Base-by-base conservation (phyloP, 1,284 basidiomycete species). In the Athelia psychrophila region DNA sequence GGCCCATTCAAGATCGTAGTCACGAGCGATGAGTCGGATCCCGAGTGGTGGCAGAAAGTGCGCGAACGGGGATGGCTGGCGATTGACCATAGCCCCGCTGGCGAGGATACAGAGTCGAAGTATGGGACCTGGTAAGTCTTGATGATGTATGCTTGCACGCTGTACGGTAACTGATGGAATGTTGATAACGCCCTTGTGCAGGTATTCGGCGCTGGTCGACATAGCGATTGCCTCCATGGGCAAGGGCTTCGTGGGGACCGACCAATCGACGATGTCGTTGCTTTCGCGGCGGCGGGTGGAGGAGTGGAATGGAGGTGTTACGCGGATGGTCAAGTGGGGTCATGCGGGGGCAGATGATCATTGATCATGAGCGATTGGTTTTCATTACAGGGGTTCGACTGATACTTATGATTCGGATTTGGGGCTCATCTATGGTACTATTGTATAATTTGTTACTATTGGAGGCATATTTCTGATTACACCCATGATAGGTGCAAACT, bases 201-300 rank as follows among this genome's bases (percentile, higher is more conserved):
- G 74, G 73, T 70, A 70, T 51, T 56, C 59, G 35, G 63, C 69
- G 2, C 51, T 78, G 19, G 60, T 80, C 25, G 76, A 79, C 57
- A 68, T 71, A 10, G 71, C 70, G 1, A 65, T 71, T 15, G 72
- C 77, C 47, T 70, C 68, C 35, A 58, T 70, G 30, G 73, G 68
- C 2, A 51, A 58, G 2, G 74, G 74, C 9, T 76, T 78, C 53
- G 72, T 79, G n/a, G 77, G 78, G n/a, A 79, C 76, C 6, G 58
- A 64, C 12, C 60, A 65, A 49, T 76, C 73, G 15, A 77, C 77
- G 13, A 72, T 77, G 50, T 74, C 71, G 45, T 51, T 75, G 35
- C 62, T 78, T 1, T 69, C 71, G 4, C 59, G 62, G 27, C 61
- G 69, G 49, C 59, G 77, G 51, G 74, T 77, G 19, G 64, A 68